These are phyloP conservation scores for Limtongia smithiae DNA, from an alignment of 805 yeast species.

Conservation along the genomic window DNA sequence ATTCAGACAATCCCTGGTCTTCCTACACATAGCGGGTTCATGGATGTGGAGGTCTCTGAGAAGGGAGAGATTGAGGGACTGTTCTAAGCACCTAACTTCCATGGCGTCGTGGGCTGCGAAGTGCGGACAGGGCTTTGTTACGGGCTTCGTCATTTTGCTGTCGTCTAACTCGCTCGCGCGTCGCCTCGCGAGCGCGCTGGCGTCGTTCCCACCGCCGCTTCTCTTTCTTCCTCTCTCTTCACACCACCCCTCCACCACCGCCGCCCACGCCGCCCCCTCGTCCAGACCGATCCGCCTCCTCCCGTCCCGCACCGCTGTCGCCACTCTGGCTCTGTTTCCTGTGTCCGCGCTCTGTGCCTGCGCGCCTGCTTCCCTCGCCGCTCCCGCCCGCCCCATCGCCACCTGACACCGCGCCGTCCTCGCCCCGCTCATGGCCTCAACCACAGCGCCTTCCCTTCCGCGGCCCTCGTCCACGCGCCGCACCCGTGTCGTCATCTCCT, in stretches of 20 bases:
- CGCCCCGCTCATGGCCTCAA: too few relatives aligned
- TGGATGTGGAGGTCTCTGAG: conserved; percentile 89
- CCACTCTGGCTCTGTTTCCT: not conserved
- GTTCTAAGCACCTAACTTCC: conserved; percentile 46
- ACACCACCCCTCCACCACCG: not conserved
- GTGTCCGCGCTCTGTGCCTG: not conserved
- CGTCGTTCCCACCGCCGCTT: too few relatives aligned
- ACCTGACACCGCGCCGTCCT: too few relatives aligned
- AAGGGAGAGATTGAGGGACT: conserved; percentile 93
- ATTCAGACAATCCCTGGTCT: conserved; percentile 97
- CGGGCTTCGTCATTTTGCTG: too few relatives aligned
- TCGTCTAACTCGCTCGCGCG: too few relatives aligned
- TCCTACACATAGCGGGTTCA: conserved; percentile 93
- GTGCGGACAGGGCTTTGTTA: too few relatives aligned
- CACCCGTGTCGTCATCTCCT: conserved; percentile 23
- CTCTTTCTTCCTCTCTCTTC: not conserved
- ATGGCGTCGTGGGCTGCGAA: not conserved
- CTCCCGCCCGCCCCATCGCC: conserved; percentile 5
- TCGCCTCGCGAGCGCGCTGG: too few relatives aligned
- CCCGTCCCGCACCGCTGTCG: not conserved
- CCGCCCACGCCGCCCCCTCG: too few relatives aligned
- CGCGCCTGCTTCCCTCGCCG: too few relatives aligned
- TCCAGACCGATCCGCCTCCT: too few relatives aligned
- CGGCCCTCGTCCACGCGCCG: conserved; percentile 8
- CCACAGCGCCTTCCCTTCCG: not conserved